These are phyloP conservation scores for Cyclotella cryptica DNA, from an alignment of 108 stramenopile species.

Conservation along the genomic window DNA sequence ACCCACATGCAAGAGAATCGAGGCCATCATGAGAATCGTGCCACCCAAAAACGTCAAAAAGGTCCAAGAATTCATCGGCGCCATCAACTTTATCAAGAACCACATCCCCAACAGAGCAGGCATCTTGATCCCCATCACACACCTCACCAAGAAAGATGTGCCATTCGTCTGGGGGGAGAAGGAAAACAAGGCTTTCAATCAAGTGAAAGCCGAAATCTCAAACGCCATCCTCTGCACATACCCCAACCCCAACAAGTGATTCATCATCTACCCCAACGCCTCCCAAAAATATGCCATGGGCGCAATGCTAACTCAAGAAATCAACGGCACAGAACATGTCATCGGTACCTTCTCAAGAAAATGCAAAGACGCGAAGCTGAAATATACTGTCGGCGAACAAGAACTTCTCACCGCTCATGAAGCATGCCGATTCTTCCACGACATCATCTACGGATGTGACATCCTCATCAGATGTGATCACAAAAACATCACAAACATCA, in stretches of 20 bases:
- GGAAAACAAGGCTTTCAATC: conserved; percentile 1
- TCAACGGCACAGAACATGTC: conserved; percentile 16
- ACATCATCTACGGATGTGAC: conserved; percentile 29
- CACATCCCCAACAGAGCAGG: conserved; percentile 29
- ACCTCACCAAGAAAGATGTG: conserved; percentile 22
- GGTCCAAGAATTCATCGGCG: conserved; percentile 39
- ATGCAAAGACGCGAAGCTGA: conserved; percentile 45
- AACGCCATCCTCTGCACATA: conserved; percentile 26
- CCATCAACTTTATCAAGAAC: conserved; percentile 43
- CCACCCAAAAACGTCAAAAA: conserved; percentile 32
- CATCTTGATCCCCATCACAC: conserved; percentile 33
- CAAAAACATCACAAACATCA: background rate
- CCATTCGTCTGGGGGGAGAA: conserved; percentile 10
- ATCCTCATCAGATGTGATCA: conserved; percentile 10
- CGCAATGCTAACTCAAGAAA: conserved; percentile 47
- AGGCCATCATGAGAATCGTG: conserved; percentile 18
- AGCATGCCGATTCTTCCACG: conserved; percentile 19
- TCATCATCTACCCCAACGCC: conserved; percentile 55
- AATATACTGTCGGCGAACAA: conserved; percentile 52
- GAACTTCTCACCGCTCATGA: conserved; percentile 48
- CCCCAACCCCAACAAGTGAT: conserved; percentile 45
- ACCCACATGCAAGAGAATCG: conserved; percentile 13
- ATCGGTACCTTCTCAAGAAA: conserved; percentile 34
- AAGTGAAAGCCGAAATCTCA: background rate
- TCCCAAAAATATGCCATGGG: conserved; percentile 45